These are phyloP conservation scores for Russula sp. DNA, from an alignment of 768 basidiomycete genomes.

Conservation along the genomic window DNA sequence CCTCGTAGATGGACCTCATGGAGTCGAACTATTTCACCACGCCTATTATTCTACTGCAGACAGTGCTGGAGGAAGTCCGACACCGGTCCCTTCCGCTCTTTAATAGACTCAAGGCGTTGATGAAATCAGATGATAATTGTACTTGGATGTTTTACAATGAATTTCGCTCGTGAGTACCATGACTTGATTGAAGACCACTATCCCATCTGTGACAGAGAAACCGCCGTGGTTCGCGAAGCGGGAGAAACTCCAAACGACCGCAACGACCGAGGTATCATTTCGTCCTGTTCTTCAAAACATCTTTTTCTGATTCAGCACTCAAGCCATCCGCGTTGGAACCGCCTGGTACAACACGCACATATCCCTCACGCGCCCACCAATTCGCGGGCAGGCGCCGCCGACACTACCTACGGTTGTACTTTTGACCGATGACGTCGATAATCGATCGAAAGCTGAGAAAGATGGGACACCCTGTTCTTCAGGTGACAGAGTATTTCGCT, in stretches of 20 bases:
- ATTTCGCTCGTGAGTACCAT: conserved; percentile 63
- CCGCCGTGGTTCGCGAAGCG: conserved; percentile 71
- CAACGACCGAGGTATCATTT: conserved; percentile 78
- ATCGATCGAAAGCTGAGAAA: conserved; percentile 68
- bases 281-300: not conserved
- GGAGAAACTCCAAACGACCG: conserved; percentile 88
- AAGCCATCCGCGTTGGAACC: conserved; percentile 86
- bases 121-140: conserved; percentile 81
- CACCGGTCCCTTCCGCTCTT: conserved; percentile 91
- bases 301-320: conserved; percentile 4
- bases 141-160: conserved; percentile 88
- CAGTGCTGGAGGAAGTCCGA: conserved; percentile 93
- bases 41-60: conserved; percentile 89
- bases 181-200: not conserved
- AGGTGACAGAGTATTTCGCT: conserved; percentile 42
- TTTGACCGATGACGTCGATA: conserved; percentile 86
- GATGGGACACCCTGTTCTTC: conserved; percentile 61
- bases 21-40: conserved; percentile 71
- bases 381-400: conserved; percentile 48
- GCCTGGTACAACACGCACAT: conserved; percentile 86
- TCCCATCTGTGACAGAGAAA: conserved; percentile 52
- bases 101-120: conserved; percentile 84
- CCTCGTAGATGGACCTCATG: conserved; percentile 83
- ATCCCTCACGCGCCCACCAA: conserved; percentile 46
- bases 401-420: conserved; percentile 65